These are phyloP conservation scores for Pleoardoris graminearum DNA, from an alignment of 2,329 filamentous ascomycete genomes.

Conservation along the genomic window DNA sequence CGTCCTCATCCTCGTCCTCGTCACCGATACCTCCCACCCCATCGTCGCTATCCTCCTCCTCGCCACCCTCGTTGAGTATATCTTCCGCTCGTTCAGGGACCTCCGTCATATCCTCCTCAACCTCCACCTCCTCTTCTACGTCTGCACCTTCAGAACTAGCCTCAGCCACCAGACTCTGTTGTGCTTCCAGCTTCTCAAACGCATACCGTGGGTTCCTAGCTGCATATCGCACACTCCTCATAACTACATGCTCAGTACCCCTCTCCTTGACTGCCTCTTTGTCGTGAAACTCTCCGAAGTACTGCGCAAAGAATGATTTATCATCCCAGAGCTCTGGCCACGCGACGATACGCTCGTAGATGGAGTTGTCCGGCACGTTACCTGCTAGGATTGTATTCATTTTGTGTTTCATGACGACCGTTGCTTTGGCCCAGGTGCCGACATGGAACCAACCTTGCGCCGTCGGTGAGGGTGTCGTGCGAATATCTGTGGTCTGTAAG, in stretches of 20 bases:
- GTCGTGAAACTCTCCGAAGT: slow-evolving; percentile 33
- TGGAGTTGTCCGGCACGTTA: slow-evolving; percentile 33
- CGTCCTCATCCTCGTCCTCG: slow-evolving; percentile 21
- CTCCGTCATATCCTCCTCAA: slow-evolving; percentile 39
- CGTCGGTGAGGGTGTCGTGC: slow-evolving; percentile 49
- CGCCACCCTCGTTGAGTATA: slow-evolving; percentile 27
- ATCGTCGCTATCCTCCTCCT: slow-evolving; percentile 13
- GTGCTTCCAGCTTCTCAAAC: slow-evolving; percentile 36
- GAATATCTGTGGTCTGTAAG: slow-evolving; percentile 62
- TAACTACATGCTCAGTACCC: slow-evolving; percentile 35
- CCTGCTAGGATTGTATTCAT: slow-evolving; percentile 55
- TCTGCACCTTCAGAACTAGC: slow-evolving; percentile 9
- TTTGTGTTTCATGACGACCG: slow-evolving; percentile 86
- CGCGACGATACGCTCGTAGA: slow-evolving; percentile 36
- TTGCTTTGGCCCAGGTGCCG: slow-evolving; percentile 80
- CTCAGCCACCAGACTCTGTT: slow-evolving; percentile 1
- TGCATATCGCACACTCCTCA: slow-evolving; percentile 36
- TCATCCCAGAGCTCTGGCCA: slow-evolving; percentile 44
- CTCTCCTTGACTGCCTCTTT: slow-evolving; percentile 29
- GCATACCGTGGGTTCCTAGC: slow-evolving; percentile 40
- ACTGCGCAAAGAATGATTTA: slow-evolving; percentile 32
- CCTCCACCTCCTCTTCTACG: slow-evolving; percentile 23
- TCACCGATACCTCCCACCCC: slow-evolving; percentile 6
- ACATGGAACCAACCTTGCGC: slow-evolving; percentile 82
- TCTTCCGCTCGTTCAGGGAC: slow-evolving; percentile 30